phyloP scores from a whole-genome alignment of 2,329 filamentous ascomycete species.

The Bipolaris oryzae region DNA sequence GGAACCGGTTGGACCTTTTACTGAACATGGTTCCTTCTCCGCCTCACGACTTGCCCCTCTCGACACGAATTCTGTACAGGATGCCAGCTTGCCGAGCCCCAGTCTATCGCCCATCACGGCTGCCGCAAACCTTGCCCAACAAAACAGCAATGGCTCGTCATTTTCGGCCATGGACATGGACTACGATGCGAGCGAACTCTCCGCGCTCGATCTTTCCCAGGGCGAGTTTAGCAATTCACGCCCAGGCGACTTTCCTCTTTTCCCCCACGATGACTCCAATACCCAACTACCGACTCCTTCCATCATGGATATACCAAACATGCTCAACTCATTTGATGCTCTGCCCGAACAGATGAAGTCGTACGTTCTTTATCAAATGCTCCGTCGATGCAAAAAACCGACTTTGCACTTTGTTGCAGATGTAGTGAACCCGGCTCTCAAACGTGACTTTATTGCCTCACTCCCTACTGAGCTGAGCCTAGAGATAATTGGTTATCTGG shows the following conservation, averaged over 20 bases:
- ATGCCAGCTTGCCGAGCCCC: constrained; percentile 92
- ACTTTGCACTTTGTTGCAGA: constrained; percentile 89
- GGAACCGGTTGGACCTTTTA: constrained; percentile 62
- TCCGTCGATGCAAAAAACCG: constrained; percentile 84
- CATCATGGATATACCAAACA: constrained; percentile 78
- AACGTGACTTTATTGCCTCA: constrained; percentile 87
- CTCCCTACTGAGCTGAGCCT: constrained; percentile 86
- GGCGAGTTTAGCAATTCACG: constrained; percentile 18
- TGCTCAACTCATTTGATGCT: constrained; percentile 88
- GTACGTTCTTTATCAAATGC: constrained; percentile 95
- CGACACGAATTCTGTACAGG: constrained; percentile 76
- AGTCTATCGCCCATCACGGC: constrained; percentile 89
- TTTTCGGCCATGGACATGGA: constrained; percentile 36
- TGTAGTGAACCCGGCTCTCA: constrained; percentile 89
- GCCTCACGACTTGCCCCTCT: constrained; percentile 57
- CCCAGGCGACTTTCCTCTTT: constrained; percentile 22
- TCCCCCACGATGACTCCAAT: constrained; percentile 33
- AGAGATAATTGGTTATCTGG: constrained; percentile 85
- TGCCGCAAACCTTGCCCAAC: constrained; percentile 65
- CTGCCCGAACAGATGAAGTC: constrained; percentile 92
- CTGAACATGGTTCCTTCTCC: constrained; percentile 23
- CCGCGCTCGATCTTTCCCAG: constrained; percentile 45
- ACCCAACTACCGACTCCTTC: constrained; percentile 47
- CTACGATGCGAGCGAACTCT: constrained; percentile 45
- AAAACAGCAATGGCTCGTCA: constrained; percentile 38